phyloP scores from a whole-genome alignment of 169 alveolate species.

The Cryptosporidium sp. region DNA sequence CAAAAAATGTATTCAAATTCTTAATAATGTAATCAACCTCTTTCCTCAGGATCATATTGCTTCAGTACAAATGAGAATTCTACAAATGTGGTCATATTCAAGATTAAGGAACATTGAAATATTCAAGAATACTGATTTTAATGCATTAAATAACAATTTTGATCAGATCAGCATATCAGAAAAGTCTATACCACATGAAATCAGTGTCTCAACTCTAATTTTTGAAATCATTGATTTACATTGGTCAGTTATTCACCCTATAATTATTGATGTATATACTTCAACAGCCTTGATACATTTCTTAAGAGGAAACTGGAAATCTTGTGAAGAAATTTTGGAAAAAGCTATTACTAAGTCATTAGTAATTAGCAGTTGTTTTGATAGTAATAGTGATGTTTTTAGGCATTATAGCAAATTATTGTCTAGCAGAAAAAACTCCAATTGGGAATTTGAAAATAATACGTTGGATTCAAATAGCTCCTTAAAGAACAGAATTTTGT shows the following conservation, averaged over 20 bases:
- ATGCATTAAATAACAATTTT: background rate
- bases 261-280: constrained; percentile 65
- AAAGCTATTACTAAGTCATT: constrained; percentile 64
- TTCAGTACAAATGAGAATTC: constrained; percentile 40
- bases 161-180: constrained; percentile 18
- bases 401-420: constrained; percentile 36
- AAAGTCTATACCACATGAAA: constrained; percentile 62
- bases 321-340: constrained; percentile 64
- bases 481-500: constrained; percentile 27
- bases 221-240: constrained; percentile 61
- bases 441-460: constrained; percentile 70
- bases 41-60: constrained; percentile 68
- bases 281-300: constrained; percentile 57
- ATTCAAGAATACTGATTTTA: background rate
- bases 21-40: constrained; percentile 18
- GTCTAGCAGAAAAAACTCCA: constrained; percentile 7
- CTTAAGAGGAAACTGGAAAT: constrained; percentile 65
- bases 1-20: constrained; percentile 11
- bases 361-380: constrained; percentile 53
- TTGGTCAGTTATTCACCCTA: constrained; percentile 73
- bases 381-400: constrained; percentile 22
- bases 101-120: constrained; percentile 42
- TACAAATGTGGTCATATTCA: constrained; percentile 69
- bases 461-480: constrained; percentile 23
- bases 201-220: constrained; percentile 43